Evolutionary conservation across 1,139 yeast species (phyloP), one percentile per base, ranked within the genome.

Genomic region (Sugiyamaella xylanicola): DNA sequence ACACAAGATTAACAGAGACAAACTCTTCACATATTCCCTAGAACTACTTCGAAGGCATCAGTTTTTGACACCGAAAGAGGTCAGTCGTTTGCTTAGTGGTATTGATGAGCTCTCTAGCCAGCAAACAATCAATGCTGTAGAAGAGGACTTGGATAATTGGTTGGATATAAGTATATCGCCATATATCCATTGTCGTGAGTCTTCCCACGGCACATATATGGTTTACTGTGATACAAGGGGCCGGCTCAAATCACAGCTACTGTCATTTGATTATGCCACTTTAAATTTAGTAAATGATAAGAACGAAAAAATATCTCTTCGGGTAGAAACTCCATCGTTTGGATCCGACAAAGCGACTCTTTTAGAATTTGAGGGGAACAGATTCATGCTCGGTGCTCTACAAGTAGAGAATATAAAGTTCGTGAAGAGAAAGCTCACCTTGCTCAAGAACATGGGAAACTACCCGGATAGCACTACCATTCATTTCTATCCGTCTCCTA

Each of bases 21-120:
- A 48, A 27, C 62, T 67, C 16, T 53, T 72, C 29, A 57, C 53
- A 9, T 59, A 65, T 32, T 70, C 72, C 1, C 53, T 73, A 15
- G 70, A 70, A 27, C 62, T 72, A n/a, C 60, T 74, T 1, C 59
- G 68, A 16, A 62, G 67, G 22, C 58, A 62, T 32, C 60, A 66
- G 27, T 54, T 59, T 37, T 54, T 68, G 7, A 44, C 61, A 4
- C 48, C 56, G 3, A 55, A 44, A 2, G 61, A 59, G 13, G 29
- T 60, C 17, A 53, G 63, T 25, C 56, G 59, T 46, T 54, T 59
- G 16, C 47, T 65, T 55, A 51, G 53, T 11, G 49, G 58, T 51
- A 60, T 69, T 4, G 55, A 60, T 35, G 41, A 51, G 3, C 49
- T 63, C 15, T 48, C 63, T 39, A 45, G 44, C 16, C 48, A 41